Conservation (phyloP, 1,139 yeast genomes). For the Sugiyamaella japonica region DNA sequence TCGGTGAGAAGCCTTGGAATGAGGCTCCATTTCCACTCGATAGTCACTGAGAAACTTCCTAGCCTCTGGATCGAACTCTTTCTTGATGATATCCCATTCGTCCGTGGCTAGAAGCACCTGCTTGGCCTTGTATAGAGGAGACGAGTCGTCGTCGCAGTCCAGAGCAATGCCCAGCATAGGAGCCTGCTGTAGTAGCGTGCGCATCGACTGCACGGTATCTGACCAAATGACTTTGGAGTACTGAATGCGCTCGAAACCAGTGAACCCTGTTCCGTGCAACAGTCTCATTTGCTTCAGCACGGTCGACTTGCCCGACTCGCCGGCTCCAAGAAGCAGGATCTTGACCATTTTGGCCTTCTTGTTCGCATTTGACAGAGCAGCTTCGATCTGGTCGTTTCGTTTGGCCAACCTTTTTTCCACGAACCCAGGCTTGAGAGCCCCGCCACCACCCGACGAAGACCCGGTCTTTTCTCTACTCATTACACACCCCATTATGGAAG, state of each 20-base stretch:
- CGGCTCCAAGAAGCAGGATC: constrained; percentile 75
- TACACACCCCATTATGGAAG: constrained; percentile 1
- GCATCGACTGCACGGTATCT: constrained; percentile 88
- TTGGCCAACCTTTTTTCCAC: constrained; percentile 1
- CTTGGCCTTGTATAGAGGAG: constrained; percentile 21
- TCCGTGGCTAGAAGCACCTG: constrained; percentile 15
- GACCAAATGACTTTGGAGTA: constrained; percentile 94
- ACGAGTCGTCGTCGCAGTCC: constrained; percentile 28
- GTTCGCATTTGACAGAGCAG: constrained; percentile 55
- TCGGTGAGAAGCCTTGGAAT: neutral
- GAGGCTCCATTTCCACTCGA: constrained; percentile 9
- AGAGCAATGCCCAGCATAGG: constrained; percentile 28
- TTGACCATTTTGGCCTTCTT: constrained; percentile 42
- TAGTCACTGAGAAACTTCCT: constrained; percentile 14
- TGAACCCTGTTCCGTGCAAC: constrained; percentile 83
- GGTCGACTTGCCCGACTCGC: constrained; percentile 95
- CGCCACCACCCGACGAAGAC: neutral
- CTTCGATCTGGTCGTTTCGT: constrained; percentile 67
- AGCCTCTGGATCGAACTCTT: constrained; percentile 16
- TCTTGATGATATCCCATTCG: constrained; percentile 19
- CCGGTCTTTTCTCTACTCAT: neutral
- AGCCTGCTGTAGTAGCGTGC: constrained; percentile 58
- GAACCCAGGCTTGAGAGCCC: neutral
- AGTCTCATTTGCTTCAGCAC: constrained; percentile 90
- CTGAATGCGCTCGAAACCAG: constrained; percentile 73